Conservation (phyloP, 2,329 filamentous ascomycete species). For the Leptographium procerum region DNA sequence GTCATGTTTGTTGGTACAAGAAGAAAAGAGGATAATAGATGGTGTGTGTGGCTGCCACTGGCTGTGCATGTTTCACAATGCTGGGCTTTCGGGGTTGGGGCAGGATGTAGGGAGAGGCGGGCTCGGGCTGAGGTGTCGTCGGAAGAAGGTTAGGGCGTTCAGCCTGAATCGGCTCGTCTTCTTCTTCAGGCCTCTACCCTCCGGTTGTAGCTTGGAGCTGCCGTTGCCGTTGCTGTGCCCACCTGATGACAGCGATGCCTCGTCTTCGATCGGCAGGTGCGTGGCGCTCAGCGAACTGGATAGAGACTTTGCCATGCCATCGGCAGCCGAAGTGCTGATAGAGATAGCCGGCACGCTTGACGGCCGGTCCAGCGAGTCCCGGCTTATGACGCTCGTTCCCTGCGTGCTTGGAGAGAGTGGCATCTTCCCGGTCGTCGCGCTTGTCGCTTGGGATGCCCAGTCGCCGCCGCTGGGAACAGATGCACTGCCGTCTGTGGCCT, state of each 20-base stretch:
- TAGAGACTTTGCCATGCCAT: constrained; percentile 19
- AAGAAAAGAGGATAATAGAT: neutral
- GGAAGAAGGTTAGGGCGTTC: constrained; percentile 47
- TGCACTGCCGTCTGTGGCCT: constrained; percentile 49
- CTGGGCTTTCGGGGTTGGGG: constrained; percentile 13
- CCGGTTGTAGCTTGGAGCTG: constrained; percentile 23
- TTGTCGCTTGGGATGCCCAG: constrained; percentile 52
- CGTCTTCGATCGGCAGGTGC: constrained; percentile 22
- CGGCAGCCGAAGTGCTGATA: constrained; percentile 22
- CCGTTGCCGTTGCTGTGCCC: constrained; percentile 27
- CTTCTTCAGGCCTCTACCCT: constrained; percentile 44
- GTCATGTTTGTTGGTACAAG: constrained; percentile 2
- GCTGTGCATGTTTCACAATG: neutral
- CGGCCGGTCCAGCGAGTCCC: constrained; percentile 42
- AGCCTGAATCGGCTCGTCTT: constrained; percentile 53
- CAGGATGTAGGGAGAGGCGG: constrained; percentile 21
- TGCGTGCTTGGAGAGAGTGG: constrained; percentile 54
- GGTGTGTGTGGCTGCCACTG: neutral
- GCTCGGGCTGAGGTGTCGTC: constrained; percentile 36
- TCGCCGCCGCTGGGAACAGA: constrained; percentile 43
- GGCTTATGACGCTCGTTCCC: constrained; percentile 54
- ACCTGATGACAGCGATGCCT: constrained; percentile 18
- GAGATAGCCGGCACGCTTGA: constrained; percentile 25
- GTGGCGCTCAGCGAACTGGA: constrained; percentile 16
- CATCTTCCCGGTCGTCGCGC: constrained; percentile 52